Base-by-base conservation (phyloP, 805 yeast genomes). In the Candida takata region DNA sequence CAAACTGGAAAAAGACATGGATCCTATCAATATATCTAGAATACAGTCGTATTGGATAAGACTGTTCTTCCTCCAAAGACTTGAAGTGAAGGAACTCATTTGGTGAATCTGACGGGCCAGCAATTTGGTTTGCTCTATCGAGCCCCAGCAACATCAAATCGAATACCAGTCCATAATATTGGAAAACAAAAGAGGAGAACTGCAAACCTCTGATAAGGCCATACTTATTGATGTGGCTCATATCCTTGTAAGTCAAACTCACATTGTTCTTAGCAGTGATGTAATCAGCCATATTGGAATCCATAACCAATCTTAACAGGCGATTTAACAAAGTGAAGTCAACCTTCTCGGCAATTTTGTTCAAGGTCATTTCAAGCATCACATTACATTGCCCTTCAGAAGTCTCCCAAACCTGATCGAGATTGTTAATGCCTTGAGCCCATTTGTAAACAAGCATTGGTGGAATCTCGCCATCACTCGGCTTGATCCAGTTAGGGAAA, bases 401-500 rank as follows among this genome's bases (percentile, higher is more conserved):
- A 2, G 79, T 72, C 34, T 79, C 77, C 98, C 98, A 92, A 2
- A 90, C 81, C 24, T 76, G 64, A 9, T 74, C 62, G 35, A 87
- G 58, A 45, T 86, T 85, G 55, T 86, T 90, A 31, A 92, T 69
- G 11, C 95, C 95, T 51, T 84, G 94, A 49, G 86, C 78, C 95
- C 96, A 92, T 54, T 88, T 90, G 61, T 90, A 87, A 1, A 84
- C 95, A 42, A 90, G 64, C 23, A 88, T 58, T 0, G 96, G 98
- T 1, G 97, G 95, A 16, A 92, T 81, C 58, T 92, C 98, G 20
- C 84, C 72, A 50, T 92, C 98, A 47, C 84, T 77, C 8, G 99
- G 98, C 54, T 92, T 92, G 27, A 92, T 71, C 98, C 98, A 92
- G 54, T 79, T 81, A 4, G 99, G 99, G 60, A 92, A 92, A 19